A percentile compares a stretch with the other conserved stretches of the same genome.
Evolutionary conservation across 495 filamentous ascomycete genomes (phyloP).

Genomic region (Lasiosphaeria miniovina): DNA sequence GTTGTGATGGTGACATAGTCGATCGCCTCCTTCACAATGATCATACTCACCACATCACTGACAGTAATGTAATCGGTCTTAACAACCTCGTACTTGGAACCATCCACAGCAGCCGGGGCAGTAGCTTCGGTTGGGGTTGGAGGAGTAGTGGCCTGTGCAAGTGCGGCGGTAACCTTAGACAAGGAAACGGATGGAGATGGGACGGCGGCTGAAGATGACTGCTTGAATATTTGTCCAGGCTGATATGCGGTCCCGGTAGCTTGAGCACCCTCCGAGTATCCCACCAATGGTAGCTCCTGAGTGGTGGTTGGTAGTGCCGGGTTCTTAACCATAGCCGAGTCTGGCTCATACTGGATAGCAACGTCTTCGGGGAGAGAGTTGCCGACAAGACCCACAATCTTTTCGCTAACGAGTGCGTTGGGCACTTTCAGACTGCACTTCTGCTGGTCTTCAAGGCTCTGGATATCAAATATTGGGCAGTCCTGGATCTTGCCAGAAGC

Average conservation of each 20-base stretch:
- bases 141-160: conserved; percentile 1
- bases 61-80: conserved; percentile 45
- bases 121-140: conserved; percentile 11
- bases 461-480: conserved; percentile 55
- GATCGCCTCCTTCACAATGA: conserved; percentile 45
- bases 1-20: conserved; percentile 40
- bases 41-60: conserved; percentile 40
- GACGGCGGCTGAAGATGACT: not conserved
- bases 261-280: conserved; percentile 18
- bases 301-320: conserved; percentile 14
- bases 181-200: not conserved
- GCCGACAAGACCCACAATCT: conserved; percentile 29
- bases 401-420: conserved; percentile 30
- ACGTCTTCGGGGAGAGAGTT: conserved; percentile 39
- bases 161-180: not conserved
- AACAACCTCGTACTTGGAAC: conserved; percentile 31
- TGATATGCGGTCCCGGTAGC: conserved; percentile 14
- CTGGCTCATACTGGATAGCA: conserved; percentile 34
- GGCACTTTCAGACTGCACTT: conserved; percentile 38
- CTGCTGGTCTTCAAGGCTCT: conserved; percentile 32
- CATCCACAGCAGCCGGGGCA: conserved; percentile 13
- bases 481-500: conserved; percentile 47
- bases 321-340: conserved; percentile 28
- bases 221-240: conserved; percentile 30
- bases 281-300: conserved; percentile 21